These are phyloP conservation scores for Phialophora chinensis DNA, from an alignment of 2,329 filamentous ascomycete genomes.

Conservation along the genomic window DNA sequence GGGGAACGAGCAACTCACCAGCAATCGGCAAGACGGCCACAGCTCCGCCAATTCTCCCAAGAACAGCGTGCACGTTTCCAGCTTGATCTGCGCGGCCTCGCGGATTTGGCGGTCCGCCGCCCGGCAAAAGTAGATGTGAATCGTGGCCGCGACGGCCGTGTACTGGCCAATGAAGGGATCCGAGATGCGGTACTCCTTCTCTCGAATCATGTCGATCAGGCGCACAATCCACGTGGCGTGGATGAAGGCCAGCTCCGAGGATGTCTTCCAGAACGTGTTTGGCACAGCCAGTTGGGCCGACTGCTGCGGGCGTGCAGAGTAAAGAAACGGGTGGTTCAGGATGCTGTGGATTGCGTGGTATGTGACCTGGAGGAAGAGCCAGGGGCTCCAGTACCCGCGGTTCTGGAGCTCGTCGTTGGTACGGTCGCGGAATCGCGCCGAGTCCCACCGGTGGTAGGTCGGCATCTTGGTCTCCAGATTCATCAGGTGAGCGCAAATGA, in stretches of 20 bases:
- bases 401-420: conserved; percentile 34
- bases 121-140: conserved; percentile 62
- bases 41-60: conserved; percentile 38
- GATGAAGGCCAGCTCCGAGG: conserved; percentile 58
- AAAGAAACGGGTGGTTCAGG: conserved; percentile 44
- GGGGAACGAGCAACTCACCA: conserved; percentile 37
- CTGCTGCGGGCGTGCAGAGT: conserved; percentile 25
- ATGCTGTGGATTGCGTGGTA: conserved; percentile 44
- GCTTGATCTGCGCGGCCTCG: conserved; percentile 40
- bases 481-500: conserved; percentile 38
- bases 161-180: conserved; percentile 61
- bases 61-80: conserved; percentile 41
- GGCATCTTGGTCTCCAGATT: conserved; percentile 40
- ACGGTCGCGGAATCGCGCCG: conserved; percentile 34
- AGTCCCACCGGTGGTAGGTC: conserved; percentile 37
- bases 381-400: conserved; percentile 51
- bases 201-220: conserved; percentile 61
- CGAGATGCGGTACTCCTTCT: conserved; percentile 56
- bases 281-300: conserved; percentile 52
- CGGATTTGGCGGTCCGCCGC: conserved; percentile 43
- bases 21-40: conserved; percentile 41
- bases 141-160: conserved; percentile 59
- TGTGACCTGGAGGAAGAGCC: conserved; percentile 44
- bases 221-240: conserved; percentile 62
- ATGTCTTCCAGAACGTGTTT: conserved; percentile 61